These are phyloP conservation scores for Boeremia exigua DNA, from an alignment of 2,329 filamentous ascomycete genomes.

Conservation along the genomic window DNA sequence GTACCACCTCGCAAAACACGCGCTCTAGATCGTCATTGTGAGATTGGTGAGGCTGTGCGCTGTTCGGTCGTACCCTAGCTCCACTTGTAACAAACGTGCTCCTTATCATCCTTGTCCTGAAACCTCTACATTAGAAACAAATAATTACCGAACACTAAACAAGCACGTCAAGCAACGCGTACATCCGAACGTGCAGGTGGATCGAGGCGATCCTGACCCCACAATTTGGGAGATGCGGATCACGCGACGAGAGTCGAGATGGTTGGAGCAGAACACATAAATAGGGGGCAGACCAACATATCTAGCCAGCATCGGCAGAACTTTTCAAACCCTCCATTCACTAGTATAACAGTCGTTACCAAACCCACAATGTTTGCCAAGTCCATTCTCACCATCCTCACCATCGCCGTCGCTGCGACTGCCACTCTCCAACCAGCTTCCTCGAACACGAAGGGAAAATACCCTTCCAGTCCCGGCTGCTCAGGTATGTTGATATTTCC, in stretches of 20 bases:
- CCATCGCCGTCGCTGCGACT: slow-evolving; percentile 23
- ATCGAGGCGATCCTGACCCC: not conserved
- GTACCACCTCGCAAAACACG: too few relatives aligned
- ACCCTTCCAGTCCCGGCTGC: slow-evolving; percentile 36
- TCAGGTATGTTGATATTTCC: slow-evolving; percentile 13
- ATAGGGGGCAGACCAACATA: not conserved
- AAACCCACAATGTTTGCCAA: slow-evolving; percentile 9
- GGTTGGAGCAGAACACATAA: not conserved
- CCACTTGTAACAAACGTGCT: slow-evolving; percentile 9
- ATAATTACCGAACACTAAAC: slow-evolving; percentile 12
- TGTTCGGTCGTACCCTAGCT: not conserved
- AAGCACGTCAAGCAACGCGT: slow-evolving; percentile 9
- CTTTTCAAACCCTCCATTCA: not conserved
- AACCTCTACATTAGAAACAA: slow-evolving; percentile 7
- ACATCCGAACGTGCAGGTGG: slow-evolving; percentile 1
- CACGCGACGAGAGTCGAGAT: slow-evolving; percentile 1
- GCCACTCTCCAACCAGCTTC: slow-evolving; percentile 47
- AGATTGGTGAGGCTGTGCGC: too few relatives aligned
- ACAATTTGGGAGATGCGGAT: slow-evolving; percentile 3
- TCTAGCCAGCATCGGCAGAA: not conserved
- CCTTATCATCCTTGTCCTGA: slow-evolving; percentile 8
- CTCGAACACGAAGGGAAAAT: slow-evolving; percentile 48
- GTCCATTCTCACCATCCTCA: slow-evolving; percentile 16
- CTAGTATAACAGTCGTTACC: not conserved
- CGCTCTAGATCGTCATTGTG: too few relatives aligned